phyloP scores from a whole-genome alignment of 2,329 filamentous ascomycete genomes.

The Colletotrichum camelliae region DNA sequence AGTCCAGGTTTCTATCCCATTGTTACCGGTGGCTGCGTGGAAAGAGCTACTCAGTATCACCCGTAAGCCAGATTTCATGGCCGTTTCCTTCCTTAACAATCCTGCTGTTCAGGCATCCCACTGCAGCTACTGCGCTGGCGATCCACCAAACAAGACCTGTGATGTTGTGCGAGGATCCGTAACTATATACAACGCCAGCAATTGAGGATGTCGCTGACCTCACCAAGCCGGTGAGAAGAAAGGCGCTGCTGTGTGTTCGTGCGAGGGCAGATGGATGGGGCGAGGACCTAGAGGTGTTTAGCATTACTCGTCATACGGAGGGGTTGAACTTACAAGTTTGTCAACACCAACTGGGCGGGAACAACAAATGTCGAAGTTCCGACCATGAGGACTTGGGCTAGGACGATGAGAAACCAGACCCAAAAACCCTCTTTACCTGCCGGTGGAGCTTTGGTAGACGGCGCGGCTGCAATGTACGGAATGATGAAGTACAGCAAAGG shows the following conservation, averaged over 20 bases:
- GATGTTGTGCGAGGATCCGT: background rate
- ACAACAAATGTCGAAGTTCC: constrained; percentile 5
- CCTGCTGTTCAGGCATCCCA: background rate
- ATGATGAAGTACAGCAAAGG: background rate
- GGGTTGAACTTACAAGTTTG: background rate
- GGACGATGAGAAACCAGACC: constrained; percentile 4
- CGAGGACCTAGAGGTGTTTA: background rate
- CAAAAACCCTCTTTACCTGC: background rate
- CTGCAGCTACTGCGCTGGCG: background rate
- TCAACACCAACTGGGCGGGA: constrained; percentile 3
- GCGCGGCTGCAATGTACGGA: constrained; percentile 1
- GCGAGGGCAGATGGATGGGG: constrained; percentile 9
- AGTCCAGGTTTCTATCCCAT: background rate
- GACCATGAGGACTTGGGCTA: background rate
- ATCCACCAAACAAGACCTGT: constrained; percentile 8
- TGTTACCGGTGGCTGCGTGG: background rate
- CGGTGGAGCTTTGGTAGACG: background rate
- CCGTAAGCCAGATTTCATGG: constrained; percentile 4
- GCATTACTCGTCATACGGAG: background rate
- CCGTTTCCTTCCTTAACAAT: constrained; percentile 10
- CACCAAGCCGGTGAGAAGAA: background rate
- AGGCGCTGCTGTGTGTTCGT: constrained; percentile 5
- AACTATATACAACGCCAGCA: constrained; percentile 3
- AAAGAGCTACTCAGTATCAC: background rate
- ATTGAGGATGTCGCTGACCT: background rate